Conservation (phyloP, 805 yeast species). For the Lipomyces japonicus region DNA sequence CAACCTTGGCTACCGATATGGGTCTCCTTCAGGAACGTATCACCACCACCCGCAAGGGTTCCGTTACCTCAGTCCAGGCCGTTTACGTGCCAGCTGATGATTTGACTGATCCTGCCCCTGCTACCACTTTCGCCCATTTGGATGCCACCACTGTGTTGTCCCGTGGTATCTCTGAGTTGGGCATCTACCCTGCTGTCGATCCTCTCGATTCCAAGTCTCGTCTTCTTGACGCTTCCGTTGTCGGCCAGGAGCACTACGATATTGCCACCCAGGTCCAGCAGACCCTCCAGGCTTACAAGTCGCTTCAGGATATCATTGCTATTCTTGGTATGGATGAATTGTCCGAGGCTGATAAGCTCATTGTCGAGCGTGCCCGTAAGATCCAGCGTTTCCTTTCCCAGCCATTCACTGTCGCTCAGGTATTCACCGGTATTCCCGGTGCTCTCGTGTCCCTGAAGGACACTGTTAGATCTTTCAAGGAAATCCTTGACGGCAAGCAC, state of each 20-base stretch:
- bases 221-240: slow-evolving; percentile 93
- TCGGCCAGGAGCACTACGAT: slow-evolving; percentile 98
- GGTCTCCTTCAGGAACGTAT: slow-evolving; percentile 99
- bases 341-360: slow-evolving; percentile 96
- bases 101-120: slow-evolving; percentile 99
- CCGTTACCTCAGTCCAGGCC: slow-evolving; percentile 99
- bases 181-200: slow-evolving; percentile 99
- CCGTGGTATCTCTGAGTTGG: slow-evolving; percentile 98
- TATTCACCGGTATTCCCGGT: slow-evolving; percentile 99
- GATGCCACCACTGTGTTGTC: slow-evolving; percentile 99
- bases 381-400: slow-evolving; percentile 99
- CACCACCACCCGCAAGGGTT: slow-evolving; percentile 99
- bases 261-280: slow-evolving; percentile 94
- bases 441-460: slow-evolving; percentile 95
- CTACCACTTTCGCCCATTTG: slow-evolving; percentile 99
- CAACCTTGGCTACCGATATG: slow-evolving; percentile 99
- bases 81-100: slow-evolving; percentile 99
- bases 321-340: slow-evolving; percentile 99
- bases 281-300: slow-evolving; percentile 99
- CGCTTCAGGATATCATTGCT: slow-evolving; percentile 99
- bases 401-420: slow-evolving; percentile 99
- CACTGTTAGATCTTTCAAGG: slow-evolving; percentile 92
- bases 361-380: slow-evolving; percentile 99
- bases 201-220: slow-evolving; percentile 99
- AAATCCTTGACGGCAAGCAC: slow-evolving; percentile 96